Conservation (phyloP, 208 protist genomes). For the Leishmania tarentolae region DNA sequence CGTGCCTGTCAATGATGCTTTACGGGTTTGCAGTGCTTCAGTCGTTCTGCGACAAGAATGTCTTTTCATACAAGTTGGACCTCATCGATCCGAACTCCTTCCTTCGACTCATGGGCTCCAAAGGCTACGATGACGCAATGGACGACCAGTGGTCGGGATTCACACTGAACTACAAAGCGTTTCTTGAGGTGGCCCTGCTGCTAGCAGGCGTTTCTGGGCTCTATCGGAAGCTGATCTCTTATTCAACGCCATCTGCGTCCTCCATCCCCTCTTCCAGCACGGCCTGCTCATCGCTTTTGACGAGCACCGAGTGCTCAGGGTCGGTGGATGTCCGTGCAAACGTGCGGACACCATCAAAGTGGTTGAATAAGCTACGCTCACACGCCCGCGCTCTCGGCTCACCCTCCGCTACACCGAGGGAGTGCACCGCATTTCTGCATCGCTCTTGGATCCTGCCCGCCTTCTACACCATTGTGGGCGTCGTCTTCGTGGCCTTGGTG, state of each 20-base stretch:
- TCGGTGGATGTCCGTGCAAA: not conserved
- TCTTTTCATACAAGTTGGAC: not conserved
- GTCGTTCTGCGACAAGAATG: constrained; percentile 1
- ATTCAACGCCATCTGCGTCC: not conserved
- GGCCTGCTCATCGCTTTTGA: not conserved
- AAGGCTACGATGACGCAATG: constrained; percentile 21
- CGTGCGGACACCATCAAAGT: not conserved
- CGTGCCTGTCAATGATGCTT: not conserved
- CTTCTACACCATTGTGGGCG: constrained; percentile 30
- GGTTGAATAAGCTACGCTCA: not conserved
- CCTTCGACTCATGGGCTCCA: constrained; percentile 11
- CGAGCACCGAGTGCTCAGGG: not conserved
- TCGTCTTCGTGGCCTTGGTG: constrained; percentile 27
- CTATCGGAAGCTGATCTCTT: not conserved
- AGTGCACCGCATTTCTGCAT: not conserved
- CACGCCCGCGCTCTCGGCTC: not conserved
- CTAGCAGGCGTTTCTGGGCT: not conserved
- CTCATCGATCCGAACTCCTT: not conserved
- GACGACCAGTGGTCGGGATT: constrained; percentile 34
- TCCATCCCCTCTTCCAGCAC: not conserved
- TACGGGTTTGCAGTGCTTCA: constrained; percentile 4
- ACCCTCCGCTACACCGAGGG: not conserved
- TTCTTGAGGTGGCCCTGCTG: constrained; percentile 6
- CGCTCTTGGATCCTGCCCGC: not conserved
- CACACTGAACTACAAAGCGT: not conserved